A percentile compares a stretch with the other conserved stretches of the same genome.
phyloP scores from a whole-genome alignment of 1,284 basidiomycete species.

The Malassezia nana region DNA sequence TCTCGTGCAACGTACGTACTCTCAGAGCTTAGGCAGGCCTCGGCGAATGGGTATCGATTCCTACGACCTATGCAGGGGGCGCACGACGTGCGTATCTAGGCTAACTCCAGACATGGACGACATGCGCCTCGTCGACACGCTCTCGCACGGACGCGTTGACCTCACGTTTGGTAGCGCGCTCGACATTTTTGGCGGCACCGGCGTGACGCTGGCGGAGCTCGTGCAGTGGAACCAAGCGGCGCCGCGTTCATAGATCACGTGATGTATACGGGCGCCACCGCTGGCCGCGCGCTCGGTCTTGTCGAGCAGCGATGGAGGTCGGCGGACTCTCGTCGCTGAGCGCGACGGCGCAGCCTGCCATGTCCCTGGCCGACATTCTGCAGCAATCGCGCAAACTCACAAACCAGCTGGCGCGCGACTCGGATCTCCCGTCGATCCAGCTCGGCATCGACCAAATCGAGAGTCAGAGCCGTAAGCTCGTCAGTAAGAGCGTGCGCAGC shows the following conservation, averaged over 20 bases:
- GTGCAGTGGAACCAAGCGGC: conserved; percentile 51
- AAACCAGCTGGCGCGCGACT: conserved; percentile 38
- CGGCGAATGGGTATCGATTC: conserved; percentile 80
- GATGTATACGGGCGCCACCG: neutral
- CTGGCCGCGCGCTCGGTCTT: neutral
- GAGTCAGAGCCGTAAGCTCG: conserved; percentile 55
- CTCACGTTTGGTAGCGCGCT: conserved; percentile 82
- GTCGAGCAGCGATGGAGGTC: conserved; percentile 3
- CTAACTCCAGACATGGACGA: conserved; percentile 63
- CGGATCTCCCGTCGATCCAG: conserved; percentile 71
- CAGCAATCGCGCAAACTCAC: conserved; percentile 45
- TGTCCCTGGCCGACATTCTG: conserved; percentile 39
- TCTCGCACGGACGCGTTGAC: conserved; percentile 79
- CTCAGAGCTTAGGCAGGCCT: conserved; percentile 55
- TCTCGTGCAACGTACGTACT: conserved; percentile 64
- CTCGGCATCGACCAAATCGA: conserved; percentile 86
- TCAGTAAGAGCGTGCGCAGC: conserved; percentile 31
- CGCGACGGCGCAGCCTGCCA: neutral
- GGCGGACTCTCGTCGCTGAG: neutral
- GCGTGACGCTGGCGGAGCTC: conserved; percentile 64
- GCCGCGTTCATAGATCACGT: neutral
- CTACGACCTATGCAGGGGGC: conserved; percentile 93
- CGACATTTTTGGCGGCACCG: conserved; percentile 70
- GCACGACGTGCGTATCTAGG: conserved; percentile 61
- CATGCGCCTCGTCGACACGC: conserved; percentile 66